phyloP scores from a whole-genome alignment of 805 yeast species.

The Kluyveromyces dobzhanskii region DNA sequence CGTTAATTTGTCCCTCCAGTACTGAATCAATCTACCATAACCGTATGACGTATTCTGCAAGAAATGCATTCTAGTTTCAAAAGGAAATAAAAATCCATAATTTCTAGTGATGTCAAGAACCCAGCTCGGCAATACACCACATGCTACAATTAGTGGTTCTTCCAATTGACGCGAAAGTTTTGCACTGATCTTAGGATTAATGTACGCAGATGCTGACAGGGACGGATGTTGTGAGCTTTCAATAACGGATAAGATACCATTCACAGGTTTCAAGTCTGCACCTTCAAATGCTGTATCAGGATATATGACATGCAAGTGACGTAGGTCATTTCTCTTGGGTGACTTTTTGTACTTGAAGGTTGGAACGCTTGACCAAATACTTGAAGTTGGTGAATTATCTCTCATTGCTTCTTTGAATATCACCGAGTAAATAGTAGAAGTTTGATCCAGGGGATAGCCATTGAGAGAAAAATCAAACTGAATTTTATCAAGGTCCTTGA shows the following conservation, averaged over 20 bases:
- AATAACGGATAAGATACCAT: slow-evolving; percentile 39
- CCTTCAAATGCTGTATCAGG: slow-evolving; percentile 6
- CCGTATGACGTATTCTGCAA: slow-evolving; percentile 88
- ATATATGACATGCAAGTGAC: slow-evolving; percentile 27
- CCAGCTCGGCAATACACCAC: slow-evolving; percentile 86
- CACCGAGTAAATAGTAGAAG: slow-evolving; percentile 72
- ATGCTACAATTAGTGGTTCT: slow-evolving; percentile 80
- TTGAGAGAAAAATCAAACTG: slow-evolving; percentile 49
- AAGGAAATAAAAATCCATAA: slow-evolving; percentile 77
- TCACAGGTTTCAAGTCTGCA: slow-evolving; percentile 11
- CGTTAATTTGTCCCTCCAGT: slow-evolving; percentile 53
- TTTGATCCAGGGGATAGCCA: slow-evolving; percentile 51
- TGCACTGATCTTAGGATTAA: slow-evolving; percentile 76
- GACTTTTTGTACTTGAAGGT: slow-evolving; percentile 39
- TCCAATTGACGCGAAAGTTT: slow-evolving; percentile 81
- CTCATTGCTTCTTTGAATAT: slow-evolving; percentile 43
- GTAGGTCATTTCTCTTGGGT: slow-evolving; percentile 18
- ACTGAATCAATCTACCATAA: slow-evolving; percentile 68
- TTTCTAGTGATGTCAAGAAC: slow-evolving; percentile 60
- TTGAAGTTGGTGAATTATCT: slow-evolving; percentile 33
- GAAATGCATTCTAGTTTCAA: slow-evolving; percentile 70
- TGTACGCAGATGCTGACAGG: slow-evolving; percentile 35
- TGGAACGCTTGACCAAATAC: slow-evolving; percentile 54
- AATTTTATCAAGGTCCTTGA: slow-evolving; percentile 21
- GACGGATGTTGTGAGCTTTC: slow-evolving; percentile 39